Evolutionary conservation across 2,329 filamentous ascomycete species (phyloP).

Genomic region (Colletotrichum plurivorum): DNA sequence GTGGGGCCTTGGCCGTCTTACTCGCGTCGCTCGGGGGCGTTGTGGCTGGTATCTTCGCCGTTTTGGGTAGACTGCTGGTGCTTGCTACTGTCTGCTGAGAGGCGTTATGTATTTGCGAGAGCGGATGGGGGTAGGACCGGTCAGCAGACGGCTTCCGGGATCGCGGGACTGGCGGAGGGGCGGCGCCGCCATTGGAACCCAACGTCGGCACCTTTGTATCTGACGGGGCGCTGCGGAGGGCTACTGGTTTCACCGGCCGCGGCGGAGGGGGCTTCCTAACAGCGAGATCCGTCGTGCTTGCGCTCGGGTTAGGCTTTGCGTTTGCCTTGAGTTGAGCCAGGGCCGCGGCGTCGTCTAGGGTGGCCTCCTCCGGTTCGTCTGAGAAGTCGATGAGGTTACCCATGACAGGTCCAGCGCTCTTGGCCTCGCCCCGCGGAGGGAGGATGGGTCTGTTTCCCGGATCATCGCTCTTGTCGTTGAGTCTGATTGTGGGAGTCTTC

Average conservation of each 20-base stretch:
- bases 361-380: conserved; percentile 62
- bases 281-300: conserved; percentile 48
- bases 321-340: conserved; percentile 47
- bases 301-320: conserved; percentile 38
- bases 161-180: conserved; percentile 52
- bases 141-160: conserved; percentile 51
- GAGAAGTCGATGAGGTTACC: conserved; percentile 74
- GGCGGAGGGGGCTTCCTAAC: conserved; percentile 52
- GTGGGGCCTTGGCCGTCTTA: conserved; percentile 42
- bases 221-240: conserved; percentile 63
- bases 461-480: conserved; percentile 42
- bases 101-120: conserved; percentile 58
- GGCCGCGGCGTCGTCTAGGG: conserved; percentile 51
- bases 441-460: conserved; percentile 47
- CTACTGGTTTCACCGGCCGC: conserved; percentile 70
- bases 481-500: conserved; percentile 44
- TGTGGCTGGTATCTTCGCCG: conserved; percentile 20
- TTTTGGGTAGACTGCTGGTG: conserved; percentile 36
- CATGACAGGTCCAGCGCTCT: conserved; percentile 59
- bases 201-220: conserved; percentile 41
- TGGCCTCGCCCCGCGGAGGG: conserved; percentile 48
- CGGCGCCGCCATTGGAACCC: conserved; percentile 8
- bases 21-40: conserved; percentile 9
- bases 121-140: conserved; percentile 52
- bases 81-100: conserved; percentile 50